Percentiles rank a stretch among this genome's conserved stretches.
Conservation (phyloP, 352 stramenopile species). For the Plasmopara muralis region DNA sequence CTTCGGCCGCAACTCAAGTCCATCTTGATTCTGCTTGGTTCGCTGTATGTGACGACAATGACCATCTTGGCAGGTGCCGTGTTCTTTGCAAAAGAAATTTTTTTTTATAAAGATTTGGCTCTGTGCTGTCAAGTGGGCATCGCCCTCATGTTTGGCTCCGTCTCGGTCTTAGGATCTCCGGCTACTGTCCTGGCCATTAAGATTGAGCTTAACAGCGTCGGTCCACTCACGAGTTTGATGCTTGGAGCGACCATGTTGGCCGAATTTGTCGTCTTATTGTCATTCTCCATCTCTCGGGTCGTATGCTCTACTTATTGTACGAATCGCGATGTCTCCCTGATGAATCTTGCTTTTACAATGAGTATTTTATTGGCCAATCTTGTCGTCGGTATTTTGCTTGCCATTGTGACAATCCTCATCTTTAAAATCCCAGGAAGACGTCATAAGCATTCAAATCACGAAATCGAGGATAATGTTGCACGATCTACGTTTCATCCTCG, state of each 20-base stretch:
- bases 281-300: conserved; percentile 56
- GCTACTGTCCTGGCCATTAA: conserved; percentile 71
- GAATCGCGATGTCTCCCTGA: conserved; percentile 40
- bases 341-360: conserved; percentile 51
- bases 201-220: conserved; percentile 65
- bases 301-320: conserved; percentile 53
- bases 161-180: conserved; percentile 53
- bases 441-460: conserved; percentile 3
- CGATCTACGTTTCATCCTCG: conserved; percentile 7
- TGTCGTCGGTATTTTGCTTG: conserved; percentile 33
- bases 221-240: conserved; percentile 68
- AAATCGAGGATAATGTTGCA: not conserved
- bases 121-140: conserved; percentile 46
- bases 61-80: conserved; percentile 34
- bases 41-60: conserved; percentile 44
- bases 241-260: conserved; percentile 57
- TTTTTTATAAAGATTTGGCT: conserved; percentile 41
- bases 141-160: conserved; percentile 61
- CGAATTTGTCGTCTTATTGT: conserved; percentile 61
- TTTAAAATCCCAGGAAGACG: conserved; percentile 43
- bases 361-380: conserved; percentile 49
- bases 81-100: conserved; percentile 28
- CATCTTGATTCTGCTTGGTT: conserved; percentile 36
- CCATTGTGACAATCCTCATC: conserved; percentile 39
- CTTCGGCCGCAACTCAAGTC: conserved; percentile 48